Percentiles rank a stretch among this genome's conserved stretches.
Conservation (phyloP, 768 basidiomycete species). For the Calocybe gangraenosa region DNA sequence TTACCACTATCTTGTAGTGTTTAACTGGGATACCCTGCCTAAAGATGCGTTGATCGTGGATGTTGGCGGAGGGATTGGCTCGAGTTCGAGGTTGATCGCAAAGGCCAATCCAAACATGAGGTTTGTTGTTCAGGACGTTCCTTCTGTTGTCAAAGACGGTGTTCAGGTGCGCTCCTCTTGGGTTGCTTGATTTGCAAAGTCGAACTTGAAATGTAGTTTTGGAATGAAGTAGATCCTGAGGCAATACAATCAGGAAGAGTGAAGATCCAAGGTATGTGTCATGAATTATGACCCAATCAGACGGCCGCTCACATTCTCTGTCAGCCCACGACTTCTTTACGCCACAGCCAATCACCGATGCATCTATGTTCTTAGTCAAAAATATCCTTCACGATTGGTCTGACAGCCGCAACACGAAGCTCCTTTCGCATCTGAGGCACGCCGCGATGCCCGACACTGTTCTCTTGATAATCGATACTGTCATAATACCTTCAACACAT, state of each 20-base stretch:
- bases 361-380: constrained; percentile 32
- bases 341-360: constrained; percentile 29
- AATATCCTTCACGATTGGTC: constrained; percentile 37
- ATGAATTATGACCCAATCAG: not conserved
- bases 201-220: constrained; percentile 12
- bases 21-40: constrained; percentile 16
- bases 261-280: not conserved
- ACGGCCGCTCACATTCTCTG: not conserved
- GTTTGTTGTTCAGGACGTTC: constrained; percentile 31
- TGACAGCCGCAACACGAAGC: constrained; percentile 23
- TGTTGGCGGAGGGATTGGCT: constrained; percentile 33
- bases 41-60: constrained; percentile 22
- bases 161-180: constrained; percentile 12
- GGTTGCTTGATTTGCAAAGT: not conserved
- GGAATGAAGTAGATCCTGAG: constrained; percentile 15
- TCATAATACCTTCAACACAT: no score
- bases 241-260: constrained; percentile 1
- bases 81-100: constrained; percentile 22
- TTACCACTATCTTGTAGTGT: constrained; percentile 9
- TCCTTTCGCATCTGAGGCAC: constrained; percentile 28
- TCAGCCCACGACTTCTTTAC: constrained; percentile 33
- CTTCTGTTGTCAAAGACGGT: constrained; percentile 20
- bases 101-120: constrained; percentile 26
- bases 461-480: constrained; percentile 33
- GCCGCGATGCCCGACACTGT: constrained; percentile 28